These are phyloP conservation scores for Bryopsis sp. DNA, from an alignment of 139 green algal species.

Conservation along the genomic window DNA sequence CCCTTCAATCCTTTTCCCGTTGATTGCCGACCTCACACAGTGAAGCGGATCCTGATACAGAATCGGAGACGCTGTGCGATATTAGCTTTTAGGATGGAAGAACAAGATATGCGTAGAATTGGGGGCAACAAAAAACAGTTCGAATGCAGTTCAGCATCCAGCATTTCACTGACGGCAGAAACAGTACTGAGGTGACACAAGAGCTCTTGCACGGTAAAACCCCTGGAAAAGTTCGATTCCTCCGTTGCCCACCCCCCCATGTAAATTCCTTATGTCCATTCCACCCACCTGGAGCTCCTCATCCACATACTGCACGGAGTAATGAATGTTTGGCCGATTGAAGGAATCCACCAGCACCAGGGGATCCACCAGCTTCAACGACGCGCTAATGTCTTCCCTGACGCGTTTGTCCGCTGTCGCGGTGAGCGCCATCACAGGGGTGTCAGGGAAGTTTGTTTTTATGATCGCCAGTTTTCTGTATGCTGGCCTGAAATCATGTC, in stretches of 20 bases:
- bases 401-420: slow-evolving; percentile 66
- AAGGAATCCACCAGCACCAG: slow-evolving; percentile 44
- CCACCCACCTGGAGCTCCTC: slow-evolving; percentile 40
- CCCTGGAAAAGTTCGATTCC: slow-evolving; percentile 42
- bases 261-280: neutral
- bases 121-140: too few relatives aligned
- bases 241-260: too few relatives aligned
- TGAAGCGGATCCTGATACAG: slow-evolving; percentile 19
- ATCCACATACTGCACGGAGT: slow-evolving; percentile 28
- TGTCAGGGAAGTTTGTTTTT: slow-evolving; percentile 26
- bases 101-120: too few relatives aligned
- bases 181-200: slow-evolving; percentile 67
- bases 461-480: slow-evolving; percentile 43
- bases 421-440: slow-evolving; percentile 68
- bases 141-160: too few relatives aligned
- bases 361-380: slow-evolving; percentile 33
- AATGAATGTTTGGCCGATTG: slow-evolving; percentile 58
- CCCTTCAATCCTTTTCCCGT: neutral
- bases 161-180: too few relatives aligned
- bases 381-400: slow-evolving; percentile 32
- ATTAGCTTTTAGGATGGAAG: too few relatives aligned
- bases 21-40: neutral
- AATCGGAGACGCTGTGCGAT: too few relatives aligned
- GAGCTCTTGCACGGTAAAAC: slow-evolving; percentile 40
- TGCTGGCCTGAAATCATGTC: slow-evolving; percentile 86